phyloP scores from a whole-genome alignment of 768 basidiomycete genomes.

The Russula compacta region DNA sequence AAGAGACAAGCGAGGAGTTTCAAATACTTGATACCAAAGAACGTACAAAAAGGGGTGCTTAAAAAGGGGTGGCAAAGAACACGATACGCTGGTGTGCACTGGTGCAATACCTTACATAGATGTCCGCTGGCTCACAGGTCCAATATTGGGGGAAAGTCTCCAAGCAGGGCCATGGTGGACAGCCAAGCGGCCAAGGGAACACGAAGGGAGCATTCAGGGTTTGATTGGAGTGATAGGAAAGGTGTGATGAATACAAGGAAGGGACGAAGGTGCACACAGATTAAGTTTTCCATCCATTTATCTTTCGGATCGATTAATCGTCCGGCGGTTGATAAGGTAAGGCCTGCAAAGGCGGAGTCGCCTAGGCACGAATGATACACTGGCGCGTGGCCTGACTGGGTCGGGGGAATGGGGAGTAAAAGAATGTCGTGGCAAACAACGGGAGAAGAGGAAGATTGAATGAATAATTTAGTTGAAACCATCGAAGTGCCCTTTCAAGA shows the following conservation, averaged over 20 bases:
- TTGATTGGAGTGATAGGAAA: background rate
- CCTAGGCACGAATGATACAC: background rate
- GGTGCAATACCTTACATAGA: background rate
- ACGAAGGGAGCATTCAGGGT: background rate
- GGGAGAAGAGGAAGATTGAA: background rate
- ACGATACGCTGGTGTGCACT: background rate
- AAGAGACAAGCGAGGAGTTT: background rate
- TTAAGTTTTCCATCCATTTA: conserved; percentile 3
- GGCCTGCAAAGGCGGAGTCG: background rate
- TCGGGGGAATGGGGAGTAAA: background rate
- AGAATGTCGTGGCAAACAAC: background rate
- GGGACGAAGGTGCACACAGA: background rate
- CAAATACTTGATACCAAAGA: background rate
- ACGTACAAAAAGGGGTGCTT: background rate
- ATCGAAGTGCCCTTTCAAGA: conserved; percentile 86
- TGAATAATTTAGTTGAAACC: conserved; percentile 54
- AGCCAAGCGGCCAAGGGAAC: background rate
- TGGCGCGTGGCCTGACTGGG: background rate
- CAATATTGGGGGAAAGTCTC: background rate
- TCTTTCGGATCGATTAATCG: conserved; percentile 3
- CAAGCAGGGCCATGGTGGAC: background rate
- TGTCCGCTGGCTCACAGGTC: background rate
- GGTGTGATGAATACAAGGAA: background rate
- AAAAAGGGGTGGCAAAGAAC: background rate
- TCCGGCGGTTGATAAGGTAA: background rate